phyloP scores from a whole-genome alignment of 805 yeast species.

The Pichia scutulata region DNA sequence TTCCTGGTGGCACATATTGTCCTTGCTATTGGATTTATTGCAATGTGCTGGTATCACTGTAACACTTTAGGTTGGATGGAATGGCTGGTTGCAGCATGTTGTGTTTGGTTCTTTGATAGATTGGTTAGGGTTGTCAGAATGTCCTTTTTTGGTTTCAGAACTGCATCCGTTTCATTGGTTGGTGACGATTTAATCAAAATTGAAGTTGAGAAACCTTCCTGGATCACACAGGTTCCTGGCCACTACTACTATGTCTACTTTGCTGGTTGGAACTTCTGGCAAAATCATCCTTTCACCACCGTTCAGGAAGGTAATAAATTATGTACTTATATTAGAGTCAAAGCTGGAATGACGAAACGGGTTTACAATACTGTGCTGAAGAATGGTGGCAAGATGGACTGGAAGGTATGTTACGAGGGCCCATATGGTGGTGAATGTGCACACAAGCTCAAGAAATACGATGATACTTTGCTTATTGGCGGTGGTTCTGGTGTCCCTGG shows the following conservation, averaged over 20 bases:
- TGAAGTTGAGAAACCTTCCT: conserved; percentile 2
- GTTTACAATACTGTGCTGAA: not conserved
- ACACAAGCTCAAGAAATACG: not conserved
- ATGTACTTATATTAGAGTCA: not conserved
- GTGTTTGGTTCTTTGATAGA: conserved; percentile 48
- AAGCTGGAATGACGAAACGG: not conserved
- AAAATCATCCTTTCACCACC: not conserved
- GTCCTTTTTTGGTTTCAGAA: conserved; percentile 16
- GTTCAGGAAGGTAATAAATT: not conserved
- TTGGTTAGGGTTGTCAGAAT: conserved; percentile 32
- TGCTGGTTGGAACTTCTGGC: not conserved
- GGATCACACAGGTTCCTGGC: not conserved
- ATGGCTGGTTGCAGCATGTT: conserved; percentile 31
- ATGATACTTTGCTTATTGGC: not conserved
- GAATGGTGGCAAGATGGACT: not conserved
- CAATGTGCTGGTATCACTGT: conserved; percentile 53
- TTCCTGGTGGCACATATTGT: conserved; percentile 50
- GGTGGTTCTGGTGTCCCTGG: not conserved
- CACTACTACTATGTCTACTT: not conserved
- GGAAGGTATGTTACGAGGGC: not conserved
- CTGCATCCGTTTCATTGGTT: conserved; percentile 10
- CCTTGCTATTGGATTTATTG: conserved; percentile 45
- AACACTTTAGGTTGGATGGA: conserved; percentile 27
- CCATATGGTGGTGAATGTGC: not conserved
- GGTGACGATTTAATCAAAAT: conserved; percentile 7